Evolutionary conservation across 2,329 filamentous ascomycete species (phyloP).

Genomic region (Pyricularia grisea): DNA sequence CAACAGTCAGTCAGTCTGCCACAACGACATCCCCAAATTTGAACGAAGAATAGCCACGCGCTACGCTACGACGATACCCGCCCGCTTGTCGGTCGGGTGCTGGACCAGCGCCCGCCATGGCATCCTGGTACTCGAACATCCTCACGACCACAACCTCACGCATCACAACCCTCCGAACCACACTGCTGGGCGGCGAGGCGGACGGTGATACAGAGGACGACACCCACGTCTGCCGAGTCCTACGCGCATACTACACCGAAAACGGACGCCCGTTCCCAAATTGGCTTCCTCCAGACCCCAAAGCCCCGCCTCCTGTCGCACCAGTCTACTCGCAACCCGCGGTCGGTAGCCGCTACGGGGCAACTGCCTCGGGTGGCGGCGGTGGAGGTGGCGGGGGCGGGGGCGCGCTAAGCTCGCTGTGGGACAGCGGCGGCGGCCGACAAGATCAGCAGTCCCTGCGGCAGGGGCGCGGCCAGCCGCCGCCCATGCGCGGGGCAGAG

Average conservation of each 20-base stretch:
- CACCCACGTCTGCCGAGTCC: slow-evolving; percentile 86
- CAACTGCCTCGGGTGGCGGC: slow-evolving; percentile 16
- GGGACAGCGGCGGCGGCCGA: slow-evolving; percentile 34
- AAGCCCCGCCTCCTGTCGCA: slow-evolving; percentile 49
- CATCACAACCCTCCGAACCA: slow-evolving; percentile 56
- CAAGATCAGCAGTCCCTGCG: slow-evolving; percentile 35
- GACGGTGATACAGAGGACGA: slow-evolving; percentile 77
- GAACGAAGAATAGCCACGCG: background rate
- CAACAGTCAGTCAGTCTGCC: background rate
- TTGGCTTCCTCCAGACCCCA: slow-evolving; percentile 90
- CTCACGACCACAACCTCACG: slow-evolving; percentile 56
- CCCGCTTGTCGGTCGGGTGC: background rate
- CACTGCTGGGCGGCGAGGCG: slow-evolving; percentile 56
- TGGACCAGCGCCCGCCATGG: slow-evolving; percentile 37
- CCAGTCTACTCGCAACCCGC: slow-evolving; percentile 41
- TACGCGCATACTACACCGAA: slow-evolving; percentile 87
- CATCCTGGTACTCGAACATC: slow-evolving; percentile 73
- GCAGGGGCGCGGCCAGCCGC: slow-evolving; percentile 28
- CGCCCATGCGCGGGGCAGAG: slow-evolving; percentile 18
- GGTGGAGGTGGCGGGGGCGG: slow-evolving; percentile 12
- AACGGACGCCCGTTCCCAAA: slow-evolving; percentile 71
- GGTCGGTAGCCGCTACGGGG: slow-evolving; percentile 42
- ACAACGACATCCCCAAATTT: background rate
- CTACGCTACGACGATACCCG: background rate
- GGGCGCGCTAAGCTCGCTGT: slow-evolving; percentile 44